Base-by-base conservation (phyloP, 176 grass and related monocot species). In the Bromus sterilis region DNA sequence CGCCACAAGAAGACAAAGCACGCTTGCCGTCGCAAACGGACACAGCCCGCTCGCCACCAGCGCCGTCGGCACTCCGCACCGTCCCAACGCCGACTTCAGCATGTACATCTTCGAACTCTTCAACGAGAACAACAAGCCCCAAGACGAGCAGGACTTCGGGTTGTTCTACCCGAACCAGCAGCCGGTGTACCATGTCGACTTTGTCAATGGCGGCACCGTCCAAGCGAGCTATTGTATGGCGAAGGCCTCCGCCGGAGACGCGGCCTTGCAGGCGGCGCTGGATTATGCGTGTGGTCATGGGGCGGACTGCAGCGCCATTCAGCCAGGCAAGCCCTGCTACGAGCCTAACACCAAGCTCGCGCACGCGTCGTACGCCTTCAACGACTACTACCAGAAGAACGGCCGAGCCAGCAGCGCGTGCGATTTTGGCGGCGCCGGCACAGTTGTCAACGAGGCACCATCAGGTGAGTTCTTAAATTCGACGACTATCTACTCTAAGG, bases 81-180 rank as follows among this genome's bases (percentile, higher is more conserved):
- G 81, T 3, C 92, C 89, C 1, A 73, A 75, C 51, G 16, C 61
- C 11, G 61, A 77, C 49, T 56, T 92, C n/a, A 80, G 80, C 65
- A 85, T 88, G 12, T 95, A 90, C 77, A 88, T 95, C 48, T 95
- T 95, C 79, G 82, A 80, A 3, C 87, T 95, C 1, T 95, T 95
- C 90, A 92, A 95, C 20, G 93, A 95, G 75, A 65, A 95, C 76
- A 20, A 71, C 32, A 95, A 92, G 30, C 23, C 82, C 0, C 62
- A 80, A 31, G 71, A 72, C 0, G 90, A 95, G 79, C 40, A 72
- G 1, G 78, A 92, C 90, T 95, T 92, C 15, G 93, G 93, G 23
- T 51, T 95, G 4, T 95, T 92, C 87, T 90, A 89, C 75, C 87
- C 93, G 1, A 37, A 73, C 79, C 35, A 57, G 79, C 20, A 39